Base-by-base conservation (phyloP, 495 filamentous ascomycete genomes). In the Hamigera avellanea region DNA sequence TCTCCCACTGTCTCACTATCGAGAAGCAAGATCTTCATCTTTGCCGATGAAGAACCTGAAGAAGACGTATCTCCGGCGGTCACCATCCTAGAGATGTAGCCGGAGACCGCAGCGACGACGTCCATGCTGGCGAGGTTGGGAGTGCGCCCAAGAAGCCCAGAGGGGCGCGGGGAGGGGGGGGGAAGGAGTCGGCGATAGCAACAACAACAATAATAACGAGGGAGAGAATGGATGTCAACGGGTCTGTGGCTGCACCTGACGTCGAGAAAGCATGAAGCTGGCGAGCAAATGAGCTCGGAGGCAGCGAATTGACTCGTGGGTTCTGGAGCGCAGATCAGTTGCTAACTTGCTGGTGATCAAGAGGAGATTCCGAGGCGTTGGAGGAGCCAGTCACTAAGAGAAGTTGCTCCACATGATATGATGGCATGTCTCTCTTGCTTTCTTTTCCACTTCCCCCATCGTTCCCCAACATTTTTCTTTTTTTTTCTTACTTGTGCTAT, bases 21-120 rank as follows among this genome's bases (percentile, higher is more conserved):
- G 38, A 98, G 70, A 46, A 98, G 72, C 36, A 98, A 67, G 48
- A 95, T 89, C 78, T 98, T 98, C 91, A 98, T 98, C 71, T 96
- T 96, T 25, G 85, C 76, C 9, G 86, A 81, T 28, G 83, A 72
- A 29, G 74, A 69, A 32, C 78, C 77, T 28, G 73, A 59, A 10
- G 54, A 39, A 37, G 76, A 66, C 48, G 67, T 66, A 57, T 93
- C 86, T 54, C 89, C 89, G 44, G 78, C 77, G 30, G 85, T 81
- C 56, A 95, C 78, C 81, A 98, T 95, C 76, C 89, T 94, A 55
- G 84, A 81, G 69, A 98, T 80, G 71, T 96, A 98, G 62, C 86
- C 83, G 45, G 86, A 83, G 54, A 93, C 81, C 36, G 87, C 83
- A 49, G 86, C 78, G 39, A 93, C 82, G 50, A 95, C 76, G 57